Evolutionary conservation across 345 rosid species (phyloP).

Genomic region (Rubroshorea leprosula): DNA sequence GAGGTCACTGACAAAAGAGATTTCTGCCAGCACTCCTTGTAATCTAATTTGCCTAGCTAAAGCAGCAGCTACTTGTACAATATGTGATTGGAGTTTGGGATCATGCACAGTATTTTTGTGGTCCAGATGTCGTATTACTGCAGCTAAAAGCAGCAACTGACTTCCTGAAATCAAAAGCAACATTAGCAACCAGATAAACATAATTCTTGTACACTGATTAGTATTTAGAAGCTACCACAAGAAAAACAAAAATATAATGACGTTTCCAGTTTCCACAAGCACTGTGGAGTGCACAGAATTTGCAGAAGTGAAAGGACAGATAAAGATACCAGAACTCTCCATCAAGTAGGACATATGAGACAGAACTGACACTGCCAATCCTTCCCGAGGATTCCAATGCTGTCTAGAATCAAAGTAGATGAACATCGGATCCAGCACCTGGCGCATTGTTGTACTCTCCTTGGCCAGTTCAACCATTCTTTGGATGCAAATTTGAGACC

Average conservation of each 20-base stretch:
- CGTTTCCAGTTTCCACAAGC: not conserved
- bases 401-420: slow-evolving; percentile 60
- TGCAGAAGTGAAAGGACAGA: not conserved
- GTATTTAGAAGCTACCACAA: not conserved
- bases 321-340: slow-evolving; percentile 56
- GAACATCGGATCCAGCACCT: slow-evolving; percentile 78
- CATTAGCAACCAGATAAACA: slow-evolving; percentile 6
- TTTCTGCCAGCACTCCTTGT: slow-evolving; percentile 47
- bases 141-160: slow-evolving; percentile 65
- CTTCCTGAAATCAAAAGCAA: slow-evolving; percentile 44
- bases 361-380: slow-evolving; percentile 62
- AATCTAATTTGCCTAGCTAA: slow-evolving; percentile 76
- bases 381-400: slow-evolving; percentile 79
- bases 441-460: slow-evolving; percentile 80
- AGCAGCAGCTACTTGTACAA: slow-evolving; percentile 70
- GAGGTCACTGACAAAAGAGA: slow-evolving; percentile 76
- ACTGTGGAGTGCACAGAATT: not conserved
- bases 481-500: slow-evolving; percentile 94
- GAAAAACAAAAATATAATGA: not conserved
- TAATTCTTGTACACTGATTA: not conserved
- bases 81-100: slow-evolving; percentile 62
- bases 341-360: slow-evolving; percentile 68
- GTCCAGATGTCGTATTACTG: slow-evolving; percentile 82
- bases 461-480: slow-evolving; percentile 85
- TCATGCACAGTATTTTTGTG: slow-evolving; percentile 78